A percentile compares a stretch with the other conserved stretches of the same genome.
phyloP scores from a whole-genome alignment of 2,329 filamentous ascomycete species.

The Xylariaceae sp. region DNA sequence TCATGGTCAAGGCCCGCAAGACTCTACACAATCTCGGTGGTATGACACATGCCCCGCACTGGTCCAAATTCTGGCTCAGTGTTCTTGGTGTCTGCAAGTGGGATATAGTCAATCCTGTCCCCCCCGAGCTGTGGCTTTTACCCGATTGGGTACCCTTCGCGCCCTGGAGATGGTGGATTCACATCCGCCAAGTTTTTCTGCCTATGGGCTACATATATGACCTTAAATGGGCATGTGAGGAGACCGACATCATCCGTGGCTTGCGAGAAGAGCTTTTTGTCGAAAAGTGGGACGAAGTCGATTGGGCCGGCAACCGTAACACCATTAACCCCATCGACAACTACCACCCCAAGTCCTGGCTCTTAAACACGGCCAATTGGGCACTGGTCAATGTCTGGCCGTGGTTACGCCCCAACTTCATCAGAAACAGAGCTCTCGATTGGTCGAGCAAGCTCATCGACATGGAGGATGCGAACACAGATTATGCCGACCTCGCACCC shows the following conservation, averaged over 20 bases:
- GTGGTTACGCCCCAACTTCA: conserved; percentile 61
- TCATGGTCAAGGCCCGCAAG: conserved; percentile 79
- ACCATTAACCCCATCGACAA: conserved; percentile 77
- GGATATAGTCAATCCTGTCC: conserved; percentile 92
- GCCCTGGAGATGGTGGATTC: conserved; percentile 96
- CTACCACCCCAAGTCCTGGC: conserved; percentile 85
- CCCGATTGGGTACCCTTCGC: conserved; percentile 88
- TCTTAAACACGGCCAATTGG: conserved; percentile 78
- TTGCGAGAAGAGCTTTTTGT: conserved; percentile 80
- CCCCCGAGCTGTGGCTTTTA: conserved; percentile 88
- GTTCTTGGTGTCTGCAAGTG: conserved; percentile 78
- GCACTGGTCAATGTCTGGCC: conserved; percentile 77
- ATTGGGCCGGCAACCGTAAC: conserved; percentile 76
- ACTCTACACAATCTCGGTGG: conserved; percentile 83
- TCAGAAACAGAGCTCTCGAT: conserved; percentile 70
- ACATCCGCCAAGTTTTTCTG: conserved; percentile 94
- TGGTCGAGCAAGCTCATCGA: conserved; percentile 81
- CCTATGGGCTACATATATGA: conserved; percentile 91
- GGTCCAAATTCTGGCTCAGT: conserved; percentile 95
- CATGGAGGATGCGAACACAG: conserved; percentile 90
- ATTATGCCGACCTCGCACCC: conserved; percentile 79
- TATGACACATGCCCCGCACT: conserved; percentile 79
- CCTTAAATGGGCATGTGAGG: conserved; percentile 71
- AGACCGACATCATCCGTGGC: conserved; percentile 67
- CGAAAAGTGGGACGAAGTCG: conserved; percentile 71